Conservation (phyloP, 768 basidiomycete genomes). For the Lentinula sp. region DNA sequence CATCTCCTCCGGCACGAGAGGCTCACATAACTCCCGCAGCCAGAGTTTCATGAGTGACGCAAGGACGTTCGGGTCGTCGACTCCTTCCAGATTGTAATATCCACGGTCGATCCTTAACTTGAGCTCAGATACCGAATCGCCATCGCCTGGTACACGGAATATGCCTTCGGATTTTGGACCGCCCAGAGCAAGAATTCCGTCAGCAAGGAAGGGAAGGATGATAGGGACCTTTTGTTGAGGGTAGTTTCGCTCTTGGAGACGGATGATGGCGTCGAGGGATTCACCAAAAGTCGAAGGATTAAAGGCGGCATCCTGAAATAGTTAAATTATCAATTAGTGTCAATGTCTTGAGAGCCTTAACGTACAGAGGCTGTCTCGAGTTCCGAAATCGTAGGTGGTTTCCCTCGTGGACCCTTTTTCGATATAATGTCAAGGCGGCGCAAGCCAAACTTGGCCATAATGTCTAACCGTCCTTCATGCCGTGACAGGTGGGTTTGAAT, state of each 20-base stretch:
- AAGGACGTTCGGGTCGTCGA: constrained; percentile 87
- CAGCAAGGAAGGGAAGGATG: constrained; percentile 89
- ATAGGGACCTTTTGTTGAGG: constrained; percentile 83
- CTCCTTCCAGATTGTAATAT: constrained; percentile 83
- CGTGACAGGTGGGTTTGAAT: constrained; percentile 62
- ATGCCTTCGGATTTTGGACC: constrained; percentile 86
- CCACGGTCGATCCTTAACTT: constrained; percentile 88
- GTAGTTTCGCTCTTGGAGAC: constrained; percentile 82
- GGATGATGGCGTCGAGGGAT: constrained; percentile 76
- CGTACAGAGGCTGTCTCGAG: constrained; percentile 87
- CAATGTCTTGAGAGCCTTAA: constrained; percentile 5
- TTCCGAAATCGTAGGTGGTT: constrained; percentile 74
- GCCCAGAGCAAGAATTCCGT: constrained; percentile 85
- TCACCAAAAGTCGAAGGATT: constrained; percentile 94
- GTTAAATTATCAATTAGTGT: neutral
- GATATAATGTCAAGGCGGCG: constrained; percentile 69
- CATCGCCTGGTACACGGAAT: constrained; percentile 89
- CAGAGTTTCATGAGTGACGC: constrained; percentile 90
- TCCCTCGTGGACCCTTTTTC: constrained; percentile 82
- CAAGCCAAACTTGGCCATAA: constrained; percentile 90
- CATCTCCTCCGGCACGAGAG: constrained; percentile 85
- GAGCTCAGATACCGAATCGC: constrained; percentile 81
- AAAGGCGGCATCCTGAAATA: constrained; percentile 78
- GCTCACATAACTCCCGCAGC: constrained; percentile 88
- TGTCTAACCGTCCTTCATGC: constrained; percentile 72